Base-by-base conservation (phyloP, 345 rosid genomes). In the Brassica nigra region DNA sequence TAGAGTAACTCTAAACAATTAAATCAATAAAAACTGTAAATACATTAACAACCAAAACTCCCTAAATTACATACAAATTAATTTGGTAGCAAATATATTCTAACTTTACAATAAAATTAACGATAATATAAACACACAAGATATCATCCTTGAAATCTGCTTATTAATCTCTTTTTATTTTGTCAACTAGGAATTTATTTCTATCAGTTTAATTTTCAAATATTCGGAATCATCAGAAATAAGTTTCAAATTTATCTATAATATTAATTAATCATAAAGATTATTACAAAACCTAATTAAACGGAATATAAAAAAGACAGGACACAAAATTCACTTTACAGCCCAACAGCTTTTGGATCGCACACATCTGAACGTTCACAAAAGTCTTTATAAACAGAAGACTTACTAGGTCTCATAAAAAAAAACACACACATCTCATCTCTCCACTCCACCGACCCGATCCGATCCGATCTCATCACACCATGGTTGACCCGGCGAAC, bases 401-500 rank as follows among this genome's bases (percentile, higher is more conserved):
- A 1, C 18, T 14, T 49, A 23, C 27, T 52, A 52, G 57, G 57
- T 52, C 14, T 8, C 1, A 0, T 36, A 15, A 54, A 16, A 6
- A 5, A 5, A 15, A 11, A 11, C 27, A 23, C 27, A 28, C 42
- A 7, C 49, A 5, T 42, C 33, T 49, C 75, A 52, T 52, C 57
- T 14, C 52, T 10, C n/a, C 57, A n/a, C 44, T 61, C 44, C 33
- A 70, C 72, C 9, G 14, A 59, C 76, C 36, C 55, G 14, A 74
- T 36, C 79, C 55, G 14, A 74, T 36, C 79, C 75, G 78, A 80
- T 68, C 83, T 74, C 47, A 20, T 10, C 36, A 27, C 61, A 23
- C 2, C 49, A 86, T 90, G 92, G 94, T 84, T 47, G 85, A 88
- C 15, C 86, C 90, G 54, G 97, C 87, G 20, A 77, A 68, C 1